Conservation (phyloP, 1,284 basidiomycete genomes). For the Exobasidium rhododendri region DNA sequence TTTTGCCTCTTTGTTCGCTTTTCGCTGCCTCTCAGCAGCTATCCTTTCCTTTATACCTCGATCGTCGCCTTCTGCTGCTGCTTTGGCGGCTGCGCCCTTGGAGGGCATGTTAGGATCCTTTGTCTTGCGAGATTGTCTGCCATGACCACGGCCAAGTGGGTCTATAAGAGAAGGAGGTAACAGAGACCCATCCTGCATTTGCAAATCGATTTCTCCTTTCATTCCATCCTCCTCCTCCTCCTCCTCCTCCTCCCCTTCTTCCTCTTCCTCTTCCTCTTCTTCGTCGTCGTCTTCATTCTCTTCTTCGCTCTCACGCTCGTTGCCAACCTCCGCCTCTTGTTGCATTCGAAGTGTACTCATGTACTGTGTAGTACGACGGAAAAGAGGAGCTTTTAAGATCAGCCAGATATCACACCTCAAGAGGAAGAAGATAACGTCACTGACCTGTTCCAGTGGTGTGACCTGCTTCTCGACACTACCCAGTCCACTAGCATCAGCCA, state of each 20-base stretch:
- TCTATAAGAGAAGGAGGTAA: not conserved
- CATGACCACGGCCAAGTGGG: conserved; percentile 6
- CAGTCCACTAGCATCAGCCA: conserved; percentile 47
- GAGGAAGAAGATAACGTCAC: not conserved
- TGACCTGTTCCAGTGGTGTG: conserved; percentile 27
- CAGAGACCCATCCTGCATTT: conserved; percentile 64
- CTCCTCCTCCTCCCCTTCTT: conserved; percentile 67
- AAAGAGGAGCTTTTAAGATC: too few relatives aligned
- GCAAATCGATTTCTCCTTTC: conserved; percentile 51
- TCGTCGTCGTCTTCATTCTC: conserved; percentile 21
- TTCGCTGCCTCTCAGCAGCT: conserved; percentile 11
- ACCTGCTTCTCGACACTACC: conserved; percentile 31
- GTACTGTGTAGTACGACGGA: too few relatives aligned
- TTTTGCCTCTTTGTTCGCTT: conserved; percentile 27
- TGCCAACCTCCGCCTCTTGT: conserved; percentile 18
- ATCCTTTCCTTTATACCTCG: conserved; percentile 51
- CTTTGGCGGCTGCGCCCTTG: conserved; percentile 4
- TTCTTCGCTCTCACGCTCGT: conserved; percentile 20
- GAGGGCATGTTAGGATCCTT: not conserved
- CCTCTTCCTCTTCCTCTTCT: conserved; percentile 15
- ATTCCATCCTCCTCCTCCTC: conserved; percentile 69
- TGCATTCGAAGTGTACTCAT: conserved; percentile 21
- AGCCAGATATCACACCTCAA: too few relatives aligned
- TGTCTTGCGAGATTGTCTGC: conserved; percentile 42
- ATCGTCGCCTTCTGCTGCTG: conserved; percentile 65